Evolutionary conservation across 306 rosid species (phyloP).

Genomic region (Mimosa pudica): DNA sequence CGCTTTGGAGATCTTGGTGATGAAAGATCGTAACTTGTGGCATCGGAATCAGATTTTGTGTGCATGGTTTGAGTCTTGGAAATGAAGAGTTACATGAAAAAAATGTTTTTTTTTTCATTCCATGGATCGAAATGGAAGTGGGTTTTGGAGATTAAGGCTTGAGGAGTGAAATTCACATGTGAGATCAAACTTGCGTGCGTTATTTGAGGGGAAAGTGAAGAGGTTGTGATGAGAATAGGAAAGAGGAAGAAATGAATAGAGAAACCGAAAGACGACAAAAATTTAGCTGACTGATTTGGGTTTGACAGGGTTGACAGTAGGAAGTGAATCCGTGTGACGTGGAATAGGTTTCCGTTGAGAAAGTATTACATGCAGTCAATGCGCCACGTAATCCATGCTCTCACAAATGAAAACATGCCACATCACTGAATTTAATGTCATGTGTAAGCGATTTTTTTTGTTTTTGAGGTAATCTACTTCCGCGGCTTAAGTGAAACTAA

Average conservation of each 20-base stretch:
- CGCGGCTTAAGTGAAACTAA: too few species aligned
- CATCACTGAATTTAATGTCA: too few species aligned
- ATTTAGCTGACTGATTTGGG: too few species aligned
- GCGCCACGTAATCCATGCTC: too few species aligned
- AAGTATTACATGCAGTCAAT: too few species aligned
- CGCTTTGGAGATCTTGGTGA: slow-evolving; percentile 72
- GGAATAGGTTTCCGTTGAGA: too few species aligned
- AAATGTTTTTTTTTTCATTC: neutral
- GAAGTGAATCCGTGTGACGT: too few species aligned
- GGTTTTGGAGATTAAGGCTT: neutral
- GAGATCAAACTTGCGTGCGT: neutral
- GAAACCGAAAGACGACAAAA: neutral
- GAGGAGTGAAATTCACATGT: neutral
- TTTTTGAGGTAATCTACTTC: too few species aligned
- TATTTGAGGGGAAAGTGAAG: neutral
- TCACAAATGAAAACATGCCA: too few species aligned
- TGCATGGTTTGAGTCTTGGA: slow-evolving; percentile 43
- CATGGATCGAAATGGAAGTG: neutral
- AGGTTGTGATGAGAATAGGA: neutral
- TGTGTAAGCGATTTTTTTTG: too few species aligned
- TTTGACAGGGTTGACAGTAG: too few species aligned
- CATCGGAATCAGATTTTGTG: slow-evolving; percentile 74
- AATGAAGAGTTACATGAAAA: neutral
- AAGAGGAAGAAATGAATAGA: neutral
- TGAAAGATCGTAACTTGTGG: slow-evolving; percentile 66